Base-by-base conservation (phyloP, 192 early-diverging fungal species). In the Allomyces javanicus region DNA sequence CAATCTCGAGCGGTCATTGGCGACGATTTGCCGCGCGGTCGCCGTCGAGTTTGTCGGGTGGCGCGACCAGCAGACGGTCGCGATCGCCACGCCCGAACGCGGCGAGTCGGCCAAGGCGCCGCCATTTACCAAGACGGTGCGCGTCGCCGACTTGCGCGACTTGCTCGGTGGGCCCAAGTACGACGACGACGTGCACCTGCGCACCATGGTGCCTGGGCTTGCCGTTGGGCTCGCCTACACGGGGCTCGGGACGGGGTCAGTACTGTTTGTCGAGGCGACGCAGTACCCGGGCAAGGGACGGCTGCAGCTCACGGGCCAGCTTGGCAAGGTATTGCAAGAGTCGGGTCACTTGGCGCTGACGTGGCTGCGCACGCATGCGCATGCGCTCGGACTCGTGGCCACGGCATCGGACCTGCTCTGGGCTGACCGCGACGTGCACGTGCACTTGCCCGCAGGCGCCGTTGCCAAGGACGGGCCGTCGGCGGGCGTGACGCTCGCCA, bases 271-370 rank as follows among this genome's bases (percentile, higher is more conserved):
- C 66, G 89, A 93, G 68, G 85, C 87, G 11, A 83, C 84, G 1
- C 78, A 83, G 69, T 85, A 88, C 76, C 76, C 87, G 43, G 89
- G 87, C 21, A 80, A 82, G 66, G 87, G 87, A 19, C 69, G 81
- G 24, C 68, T 89, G 22, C 77, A 79, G 58, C 71, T 90, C 24
- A 90, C 87, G 14, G 85, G 88, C 3, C 82, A 80, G 69, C 70
- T 93, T 0, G 91, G 91, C 0, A 85, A 89, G 66, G 91, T 93
- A 4, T 89, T 93, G 65, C 88, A 88, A 72, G 91, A 93, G 70
- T 89, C 87, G 45, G 85, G 87, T 4, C 77, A 83, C 67, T 79
- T 93, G 62, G 86, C 81, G 5, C 67, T 90, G n/a, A 81, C 86
- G 21, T 92, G 84, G 85, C 86, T 91, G 21, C 84, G 87, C 63